Evolutionary conservation across 1,139 yeast genomes (phyloP), one percentile per base, ranked within the genome.

Genomic region (Geotrichum fermentans): DNA sequence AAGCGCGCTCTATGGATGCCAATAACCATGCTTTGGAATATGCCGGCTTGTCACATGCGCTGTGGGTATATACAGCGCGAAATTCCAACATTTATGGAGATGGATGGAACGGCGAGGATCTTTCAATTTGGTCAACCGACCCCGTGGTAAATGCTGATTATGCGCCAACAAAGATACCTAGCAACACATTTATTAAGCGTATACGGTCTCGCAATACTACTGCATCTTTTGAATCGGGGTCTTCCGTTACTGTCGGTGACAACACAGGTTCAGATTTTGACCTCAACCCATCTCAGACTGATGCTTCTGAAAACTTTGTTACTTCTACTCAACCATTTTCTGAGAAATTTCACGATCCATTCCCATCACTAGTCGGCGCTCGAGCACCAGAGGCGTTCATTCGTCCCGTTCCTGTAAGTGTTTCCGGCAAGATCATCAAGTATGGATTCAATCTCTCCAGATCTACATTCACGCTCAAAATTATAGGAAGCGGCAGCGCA

Each of bases 41-140:
- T 1, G 75, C 80, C 54, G 75, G 76, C 47, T 67, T 88, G 61
- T 78, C 84, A 35, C 90, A 82, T 63, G 82, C 96, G 1, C 77
- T 81, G 58, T 90, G 98, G 97, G 82, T 88, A 56, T 90, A 90
- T 62, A 77, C 86, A 33, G 74, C 83, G 11, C 69, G 72, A 42
- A 90, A 89, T 63, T 70, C 79, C 35, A 95, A 89, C 65, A 68
- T 77, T 59, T 79, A 85, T 81, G 98, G 98, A 0, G 98, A 90
- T 65, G 67, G 76, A 35, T 90, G 97, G 95, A 90, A 90, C 61
- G 82, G 88, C 56, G 98, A 90, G 62, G 97, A 90, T 64, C 81
- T 92, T 60, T 85, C 96, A 0, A 79, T 90, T 52, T 89, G 85
- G 85, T 83, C 92, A 2, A 68, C 72, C 3, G 94, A 86, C 54